A percentile compares a stretch with the other conserved stretches of the same genome.
These are phyloP conservation scores for Onygenales sp. DNA, from an alignment of 2,329 filamentous ascomycete species.

Conservation along the genomic window DNA sequence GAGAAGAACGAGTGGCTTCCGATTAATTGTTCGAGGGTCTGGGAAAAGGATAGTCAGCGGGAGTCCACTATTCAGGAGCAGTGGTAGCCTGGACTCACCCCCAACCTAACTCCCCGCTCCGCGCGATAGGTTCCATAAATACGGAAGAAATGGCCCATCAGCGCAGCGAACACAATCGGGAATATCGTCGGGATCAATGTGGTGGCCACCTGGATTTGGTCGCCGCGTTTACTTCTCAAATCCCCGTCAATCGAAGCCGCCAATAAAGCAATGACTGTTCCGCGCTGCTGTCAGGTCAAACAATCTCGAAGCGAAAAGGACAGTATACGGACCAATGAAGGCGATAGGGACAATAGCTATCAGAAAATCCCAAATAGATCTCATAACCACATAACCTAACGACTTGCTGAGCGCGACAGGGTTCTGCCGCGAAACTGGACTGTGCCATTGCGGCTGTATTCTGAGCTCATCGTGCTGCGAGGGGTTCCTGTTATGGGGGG, in stretches of 20 bases:
- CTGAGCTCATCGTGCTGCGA: no score
- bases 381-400: background rate
- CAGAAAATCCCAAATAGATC: background rate
- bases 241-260: background rate
- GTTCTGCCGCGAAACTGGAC: background rate
- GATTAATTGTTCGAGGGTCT: background rate
- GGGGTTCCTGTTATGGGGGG: no score
- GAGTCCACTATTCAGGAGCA: background rate
- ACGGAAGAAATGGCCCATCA: constrained; percentile 2
- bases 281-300: background rate
- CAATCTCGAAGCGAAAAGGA: background rate
- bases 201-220: background rate
- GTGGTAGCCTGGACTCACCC: background rate
- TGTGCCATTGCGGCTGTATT: no score
- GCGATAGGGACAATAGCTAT: background rate
- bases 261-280: background rate
- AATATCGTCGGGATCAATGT: background rate
- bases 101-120: background rate
- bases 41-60: background rate
- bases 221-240: background rate
- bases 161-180: background rate
- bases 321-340: background rate
- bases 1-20: constrained; percentile 1
- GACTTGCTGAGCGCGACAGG: background rate
- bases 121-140: constrained; percentile 1